These are phyloP conservation scores for Septoria petroselini DNA, from an alignment of 2,329 filamentous ascomycete genomes.

Conservation along the genomic window DNA sequence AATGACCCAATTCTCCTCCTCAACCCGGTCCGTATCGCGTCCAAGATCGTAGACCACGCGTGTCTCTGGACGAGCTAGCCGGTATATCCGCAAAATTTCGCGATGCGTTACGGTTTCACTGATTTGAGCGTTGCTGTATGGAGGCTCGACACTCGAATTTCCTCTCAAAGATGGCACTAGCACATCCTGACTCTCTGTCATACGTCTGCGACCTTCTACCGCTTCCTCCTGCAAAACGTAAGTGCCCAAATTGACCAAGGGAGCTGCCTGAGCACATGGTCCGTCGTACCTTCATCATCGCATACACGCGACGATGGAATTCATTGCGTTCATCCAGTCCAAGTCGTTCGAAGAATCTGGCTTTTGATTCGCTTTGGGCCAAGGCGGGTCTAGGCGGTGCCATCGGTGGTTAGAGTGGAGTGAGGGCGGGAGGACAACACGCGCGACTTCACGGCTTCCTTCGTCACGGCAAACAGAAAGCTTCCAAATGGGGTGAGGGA, in stretches of 20 bases:
- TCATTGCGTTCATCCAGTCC: slow-evolving; percentile 42
- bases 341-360: slow-evolving; percentile 44
- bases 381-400: slow-evolving; percentile 36
- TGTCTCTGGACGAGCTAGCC: slow-evolving; percentile 41
- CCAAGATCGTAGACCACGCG: slow-evolving; percentile 44
- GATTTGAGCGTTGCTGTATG: slow-evolving; percentile 49
- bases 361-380: slow-evolving; percentile 47
- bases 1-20: slow-evolving; percentile 51
- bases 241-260: not conserved
- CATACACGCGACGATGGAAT: slow-evolving; percentile 40
- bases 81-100: slow-evolving; percentile 45
- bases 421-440: not conserved
- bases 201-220: slow-evolving; percentile 41
- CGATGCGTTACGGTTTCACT: slow-evolving; percentile 49
- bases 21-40: slow-evolving; percentile 41
- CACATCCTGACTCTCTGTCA: slow-evolving; percentile 41
- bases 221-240: slow-evolving; percentile 44
- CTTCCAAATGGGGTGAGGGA: not conserved
- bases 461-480: slow-evolving; percentile 3
- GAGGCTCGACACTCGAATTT: slow-evolving; percentile 35
- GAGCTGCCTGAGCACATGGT: not conserved
- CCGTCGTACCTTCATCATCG: slow-evolving; percentile 44
- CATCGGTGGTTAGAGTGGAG: slow-evolving; percentile 21
- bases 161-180: slow-evolving; percentile 40
- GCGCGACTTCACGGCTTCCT: slow-evolving; percentile 10